Evolutionary conservation across 148 eudicot genomes (phyloP).

Genomic region (Oxyria digyna): DNA sequence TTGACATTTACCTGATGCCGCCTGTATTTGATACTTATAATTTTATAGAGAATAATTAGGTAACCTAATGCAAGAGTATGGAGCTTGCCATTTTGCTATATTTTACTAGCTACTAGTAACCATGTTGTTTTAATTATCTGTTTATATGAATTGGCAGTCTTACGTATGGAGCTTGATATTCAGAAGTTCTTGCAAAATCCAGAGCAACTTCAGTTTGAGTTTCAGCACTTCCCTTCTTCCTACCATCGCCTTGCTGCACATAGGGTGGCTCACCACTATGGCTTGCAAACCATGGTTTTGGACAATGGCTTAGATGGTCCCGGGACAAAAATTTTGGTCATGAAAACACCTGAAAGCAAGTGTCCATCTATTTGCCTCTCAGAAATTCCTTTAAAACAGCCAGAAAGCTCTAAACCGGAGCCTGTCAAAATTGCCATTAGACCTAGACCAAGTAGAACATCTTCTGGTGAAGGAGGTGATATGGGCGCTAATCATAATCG

Average conservation of each 20-base stretch:
- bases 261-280: constrained; percentile 94
- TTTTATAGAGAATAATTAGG: not conserved
- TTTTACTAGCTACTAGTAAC: not conserved
- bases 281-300: constrained; percentile 66
- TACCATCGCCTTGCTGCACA: constrained; percentile 96
- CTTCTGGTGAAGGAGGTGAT: constrained; percentile 38
- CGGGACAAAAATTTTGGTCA: constrained; percentile 58
- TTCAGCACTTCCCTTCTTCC: constrained; percentile 86
- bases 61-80: not conserved
- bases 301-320: constrained; percentile 55
- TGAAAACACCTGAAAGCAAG: constrained; percentile 48
- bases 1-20: not conserved
- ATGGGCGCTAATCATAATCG: constrained; percentile 30
- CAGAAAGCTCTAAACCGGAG: constrained; percentile 47
- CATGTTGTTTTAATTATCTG: not conserved
- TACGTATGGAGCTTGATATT: constrained; percentile 89
- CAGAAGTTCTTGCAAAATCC: constrained; percentile 69
- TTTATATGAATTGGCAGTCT: constrained; percentile 33
- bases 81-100: not conserved
- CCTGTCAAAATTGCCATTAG: constrained; percentile 52
- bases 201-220: constrained; percentile 66
- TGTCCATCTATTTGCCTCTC: constrained; percentile 64
- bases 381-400: constrained; percentile 56
- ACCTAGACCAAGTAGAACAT: constrained; percentile 44
- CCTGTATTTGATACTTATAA: not conserved